Evolutionary conservation across 345 rosid genomes (phyloP).

Genomic region (Eucalyptus coolabah): DNA sequence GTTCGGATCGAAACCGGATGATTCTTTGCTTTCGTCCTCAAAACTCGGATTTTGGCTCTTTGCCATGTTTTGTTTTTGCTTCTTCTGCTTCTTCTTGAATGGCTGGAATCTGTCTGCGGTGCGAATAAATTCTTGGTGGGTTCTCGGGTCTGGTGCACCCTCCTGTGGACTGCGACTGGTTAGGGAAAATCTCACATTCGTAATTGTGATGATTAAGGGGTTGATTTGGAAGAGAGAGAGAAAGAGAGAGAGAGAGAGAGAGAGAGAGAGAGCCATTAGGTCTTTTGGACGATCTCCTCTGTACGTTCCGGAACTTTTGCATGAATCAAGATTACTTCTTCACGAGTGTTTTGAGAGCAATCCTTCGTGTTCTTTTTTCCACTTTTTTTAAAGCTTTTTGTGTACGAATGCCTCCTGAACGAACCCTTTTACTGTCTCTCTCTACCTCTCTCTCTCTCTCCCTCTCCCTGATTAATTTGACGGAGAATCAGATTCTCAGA

Average conservation of each 20-base stretch:
- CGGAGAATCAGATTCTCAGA: slow-evolving; percentile 84
- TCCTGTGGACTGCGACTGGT: not conserved
- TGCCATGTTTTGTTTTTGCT: not conserved
- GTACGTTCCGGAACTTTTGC: not conserved
- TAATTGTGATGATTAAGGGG: not conserved
- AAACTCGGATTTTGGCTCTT: not conserved
- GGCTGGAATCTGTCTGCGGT: not conserved
- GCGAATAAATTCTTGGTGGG: not conserved
- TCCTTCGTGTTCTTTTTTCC: not conserved
- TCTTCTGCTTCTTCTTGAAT: not conserved
- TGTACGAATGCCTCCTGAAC: not conserved
- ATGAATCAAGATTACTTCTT: not conserved
- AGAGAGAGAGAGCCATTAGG: not conserved
- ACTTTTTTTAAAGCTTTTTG: not conserved
- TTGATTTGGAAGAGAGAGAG: not conserved
- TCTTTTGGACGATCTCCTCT: not conserved
- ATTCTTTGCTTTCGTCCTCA: not conserved
- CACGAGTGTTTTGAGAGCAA: not conserved
- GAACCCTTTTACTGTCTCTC: not conserved
- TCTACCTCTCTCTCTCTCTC: not conserved
- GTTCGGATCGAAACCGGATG: not conserved
- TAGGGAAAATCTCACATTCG: not conserved
- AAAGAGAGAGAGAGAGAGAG: not conserved
- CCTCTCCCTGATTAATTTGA: slow-evolving; percentile 21
- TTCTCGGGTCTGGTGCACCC: not conserved